Percentiles rank a stretch among this genome's conserved stretches.
Evolutionary conservation across 371 early-diverging fungal genomes (phyloP).

Genomic region (Haplosporangium sp.): DNA sequence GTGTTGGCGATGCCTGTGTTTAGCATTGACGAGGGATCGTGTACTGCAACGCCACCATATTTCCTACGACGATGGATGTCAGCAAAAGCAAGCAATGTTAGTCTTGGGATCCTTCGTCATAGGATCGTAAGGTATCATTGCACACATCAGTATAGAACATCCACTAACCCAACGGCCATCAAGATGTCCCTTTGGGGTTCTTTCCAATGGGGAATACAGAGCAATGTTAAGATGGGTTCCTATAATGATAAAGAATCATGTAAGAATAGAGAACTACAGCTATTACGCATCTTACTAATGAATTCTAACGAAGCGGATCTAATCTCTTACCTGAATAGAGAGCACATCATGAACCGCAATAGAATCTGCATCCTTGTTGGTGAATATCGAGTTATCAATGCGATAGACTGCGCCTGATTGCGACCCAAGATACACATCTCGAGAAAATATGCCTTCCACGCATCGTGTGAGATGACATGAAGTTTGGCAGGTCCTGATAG

Average conservation of each 20-base stretch:
- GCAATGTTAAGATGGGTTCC: constrained; percentile 13
- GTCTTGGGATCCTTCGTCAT: no score
- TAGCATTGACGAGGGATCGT: neutral
- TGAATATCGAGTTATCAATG: neutral
- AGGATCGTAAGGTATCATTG: no score
- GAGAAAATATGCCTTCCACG: neutral
- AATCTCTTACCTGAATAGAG: constrained; percentile 9
- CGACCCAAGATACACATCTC: neutral
- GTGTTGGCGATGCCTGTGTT: no score
- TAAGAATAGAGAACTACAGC: neutral
- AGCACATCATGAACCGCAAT: neutral
- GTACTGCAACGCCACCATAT: neutral
- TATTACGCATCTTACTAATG: no score
- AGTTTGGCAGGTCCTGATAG: neutral
- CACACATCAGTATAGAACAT: no score
- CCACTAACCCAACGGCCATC: constrained; percentile 10
- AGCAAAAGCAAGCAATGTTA: neutral
- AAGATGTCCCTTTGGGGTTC: neutral
- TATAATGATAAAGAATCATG: constrained; percentile 8
- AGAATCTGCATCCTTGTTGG: neutral
- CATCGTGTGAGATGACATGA: neutral
- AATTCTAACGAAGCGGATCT: neutral
- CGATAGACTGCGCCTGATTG: neutral
- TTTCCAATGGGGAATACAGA: neutral
- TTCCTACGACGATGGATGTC: neutral